Conservation (phyloP, 208 protist genomes). For the Phytomonas sp. region DNA sequence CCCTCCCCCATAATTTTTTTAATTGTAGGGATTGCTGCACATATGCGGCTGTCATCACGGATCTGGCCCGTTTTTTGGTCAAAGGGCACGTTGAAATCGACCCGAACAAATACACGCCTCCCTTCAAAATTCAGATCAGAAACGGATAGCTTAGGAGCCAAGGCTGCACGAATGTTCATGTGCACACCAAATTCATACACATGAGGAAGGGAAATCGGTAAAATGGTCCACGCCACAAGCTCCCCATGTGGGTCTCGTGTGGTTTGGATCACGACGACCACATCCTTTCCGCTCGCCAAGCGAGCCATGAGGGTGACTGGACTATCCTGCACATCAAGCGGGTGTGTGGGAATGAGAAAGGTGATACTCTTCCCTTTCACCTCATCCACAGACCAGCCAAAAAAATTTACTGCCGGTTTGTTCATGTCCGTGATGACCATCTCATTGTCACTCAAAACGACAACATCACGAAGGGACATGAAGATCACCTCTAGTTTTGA, state of each 20-base stretch:
- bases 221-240: slow-evolving; percentile 81
- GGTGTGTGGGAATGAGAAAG: slow-evolving; percentile 81
- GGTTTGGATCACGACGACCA: slow-evolving; percentile 79
- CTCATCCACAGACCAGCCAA: slow-evolving; percentile 60
- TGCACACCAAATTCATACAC: slow-evolving; percentile 86
- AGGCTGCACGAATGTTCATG: slow-evolving; percentile 79
- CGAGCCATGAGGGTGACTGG: slow-evolving; percentile 67
- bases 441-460: slow-evolving; percentile 86
- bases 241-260: slow-evolving; percentile 83
- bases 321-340: slow-evolving; percentile 74
- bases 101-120: slow-evolving; percentile 93
- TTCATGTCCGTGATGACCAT: slow-evolving; percentile 89
- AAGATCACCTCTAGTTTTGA: slow-evolving; percentile 84
- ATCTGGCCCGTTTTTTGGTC: slow-evolving; percentile 88
- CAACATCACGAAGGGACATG: slow-evolving; percentile 81
- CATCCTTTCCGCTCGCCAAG: slow-evolving; percentile 42
- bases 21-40: slow-evolving; percentile 95
- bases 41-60: slow-evolving; percentile 94
- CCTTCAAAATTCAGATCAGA: slow-evolving; percentile 81
- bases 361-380: slow-evolving; percentile 84
- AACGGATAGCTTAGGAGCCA: slow-evolving; percentile 84
- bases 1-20: slow-evolving; percentile 91
- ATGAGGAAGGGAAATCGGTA: slow-evolving; percentile 62
- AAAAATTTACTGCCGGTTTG: slow-evolving; percentile 56
- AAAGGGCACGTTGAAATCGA: slow-evolving; percentile 99